Base-by-base conservation (phyloP, 768 basidiomycete genomes). In the Mycena vulgaris region DNA sequence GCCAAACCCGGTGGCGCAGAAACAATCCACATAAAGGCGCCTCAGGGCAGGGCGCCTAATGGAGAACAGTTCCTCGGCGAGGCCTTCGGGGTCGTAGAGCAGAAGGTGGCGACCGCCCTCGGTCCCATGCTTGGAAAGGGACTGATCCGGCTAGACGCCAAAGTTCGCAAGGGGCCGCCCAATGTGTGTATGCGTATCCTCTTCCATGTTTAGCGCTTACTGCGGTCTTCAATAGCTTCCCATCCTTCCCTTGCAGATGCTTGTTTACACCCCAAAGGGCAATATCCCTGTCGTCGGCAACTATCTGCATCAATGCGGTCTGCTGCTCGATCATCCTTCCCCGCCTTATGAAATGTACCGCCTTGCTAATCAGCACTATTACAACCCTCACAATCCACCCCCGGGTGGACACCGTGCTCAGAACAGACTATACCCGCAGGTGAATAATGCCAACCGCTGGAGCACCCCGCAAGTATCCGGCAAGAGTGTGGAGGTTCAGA, bases 211-310 rank as follows among this genome's bases (percentile, higher is more conserved):
- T 73, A 63, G 73, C 62, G 59, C 35, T 66, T 76, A 70, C 69
- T 42, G 75, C 48, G 35, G 40, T 47, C 33, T 60, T 59, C 68
- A 13, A 45, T 80, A 97, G 95, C 86, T 93, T 60, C 93, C 94
- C 55, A 94, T 96, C 63, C 85, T 97, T 51, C 89, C 92, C 25
- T 85, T 98, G 21, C 92, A 93, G 76, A 88, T 98, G 80, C 89
- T 98, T 42, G 90, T 98, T 33, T 97, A 94, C 81, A 97, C 97
- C 7, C 95, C 95, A 6, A 98, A 97, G 79, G 94, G 95, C 35
- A 96, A 98, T 80, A 93, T 99, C 71, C 83, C 86, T 35, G 90
- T 93, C 63, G 93, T 99, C 70, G 91, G 94, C 70, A 86, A 89
- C 75, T 91, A 90, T 75, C 87, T 99, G 57, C 88, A 90, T 27